These are phyloP conservation scores for Knufia petricola DNA, from an alignment of 2,329 filamentous ascomycete genomes.

Conservation along the genomic window DNA sequence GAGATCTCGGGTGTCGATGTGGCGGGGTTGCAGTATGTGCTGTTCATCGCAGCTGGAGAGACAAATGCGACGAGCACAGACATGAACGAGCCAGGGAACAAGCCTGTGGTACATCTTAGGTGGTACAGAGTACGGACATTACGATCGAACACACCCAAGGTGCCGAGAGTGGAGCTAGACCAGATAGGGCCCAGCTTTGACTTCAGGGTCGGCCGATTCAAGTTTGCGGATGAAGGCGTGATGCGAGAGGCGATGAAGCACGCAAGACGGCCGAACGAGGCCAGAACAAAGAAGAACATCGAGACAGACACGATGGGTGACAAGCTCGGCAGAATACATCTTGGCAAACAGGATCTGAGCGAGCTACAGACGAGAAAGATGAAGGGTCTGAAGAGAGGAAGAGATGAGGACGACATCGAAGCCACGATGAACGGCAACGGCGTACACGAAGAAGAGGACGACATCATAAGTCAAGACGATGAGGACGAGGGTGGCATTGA, in stretches of 20 bases:
- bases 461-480: conserved; percentile 19
- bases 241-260: conserved; percentile 88
- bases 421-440: conserved; percentile 13
- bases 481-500: conserved; percentile 23
- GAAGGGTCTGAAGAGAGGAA: conserved; percentile 88
- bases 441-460: conserved; percentile 16
- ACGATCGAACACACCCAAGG: conserved; percentile 65
- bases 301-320: conserved; percentile 85
- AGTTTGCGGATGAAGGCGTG: conserved; percentile 66
- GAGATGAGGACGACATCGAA: conserved; percentile 48
- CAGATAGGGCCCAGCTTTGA: conserved; percentile 94
- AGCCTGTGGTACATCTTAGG: conserved; percentile 52
- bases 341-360: conserved; percentile 79
- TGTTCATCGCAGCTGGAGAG: conserved; percentile 71
- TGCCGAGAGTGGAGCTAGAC: conserved; percentile 85
- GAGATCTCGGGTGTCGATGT: conserved; percentile 78
- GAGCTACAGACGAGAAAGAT: conserved; percentile 94
- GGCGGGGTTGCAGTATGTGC: conserved; percentile 83
- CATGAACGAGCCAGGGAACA: conserved; percentile 27
- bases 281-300: conserved; percentile 88
- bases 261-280: conserved; percentile 52
- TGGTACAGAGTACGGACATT: conserved; percentile 81
- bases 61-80: conserved; percentile 14
- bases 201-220: conserved; percentile 71
- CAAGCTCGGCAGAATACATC: conserved; percentile 87